Base-by-base conservation (phyloP, 2,329 filamentous ascomycete genomes). In the Raffaelea albimanens region DNA sequence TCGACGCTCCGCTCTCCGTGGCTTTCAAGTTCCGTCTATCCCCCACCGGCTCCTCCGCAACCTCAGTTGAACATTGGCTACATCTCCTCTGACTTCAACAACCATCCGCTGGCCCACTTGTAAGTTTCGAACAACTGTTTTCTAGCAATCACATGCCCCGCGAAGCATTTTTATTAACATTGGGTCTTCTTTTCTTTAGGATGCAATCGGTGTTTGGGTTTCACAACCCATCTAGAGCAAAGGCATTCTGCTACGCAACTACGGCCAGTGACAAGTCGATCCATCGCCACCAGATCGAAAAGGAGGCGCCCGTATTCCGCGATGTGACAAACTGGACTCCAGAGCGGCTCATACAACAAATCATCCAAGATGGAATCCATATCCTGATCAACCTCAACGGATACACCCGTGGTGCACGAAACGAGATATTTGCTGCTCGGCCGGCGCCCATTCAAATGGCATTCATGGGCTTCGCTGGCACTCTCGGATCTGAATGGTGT, bases 201-300 rank as follows among this genome's bases (percentile, higher is more conserved):
- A 98, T 98, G 93, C 93, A 98, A 67, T 97, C 93, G 1, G 90
- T 97, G 5, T 98, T 98, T 65, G 93, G 93, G 0, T 73, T 97
- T 50, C 93, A 98, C 60, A 72, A 95, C 57, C 73, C 73, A 0
- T 65, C 63, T 21, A 80, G 83, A 22, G 86, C 87, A 16, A 86
- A 84, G 56, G 91, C 93, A 0, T 89, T 90, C 59, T 98, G 93
- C 63, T 98, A 98, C 62, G 93, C 93, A 13, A 98, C 93, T 2
- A 97, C 93, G 0, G 73, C 83, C 1, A 95, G 90, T 60, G 93
- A 98, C 63, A 83, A 82, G 52, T 97, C 93, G 0, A 66, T 85
- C 5, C 91, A 98, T 64, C 85, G 93, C 19, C 81, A 85, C 54
- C 89, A 98, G 60, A 98, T 98, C 50, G 90, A 98, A 64, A 80